A percentile compares a stretch with the other conserved stretches of the same genome.
Conservation (phyloP, 306 rosid genomes). For the Mimosa pudica region DNA sequence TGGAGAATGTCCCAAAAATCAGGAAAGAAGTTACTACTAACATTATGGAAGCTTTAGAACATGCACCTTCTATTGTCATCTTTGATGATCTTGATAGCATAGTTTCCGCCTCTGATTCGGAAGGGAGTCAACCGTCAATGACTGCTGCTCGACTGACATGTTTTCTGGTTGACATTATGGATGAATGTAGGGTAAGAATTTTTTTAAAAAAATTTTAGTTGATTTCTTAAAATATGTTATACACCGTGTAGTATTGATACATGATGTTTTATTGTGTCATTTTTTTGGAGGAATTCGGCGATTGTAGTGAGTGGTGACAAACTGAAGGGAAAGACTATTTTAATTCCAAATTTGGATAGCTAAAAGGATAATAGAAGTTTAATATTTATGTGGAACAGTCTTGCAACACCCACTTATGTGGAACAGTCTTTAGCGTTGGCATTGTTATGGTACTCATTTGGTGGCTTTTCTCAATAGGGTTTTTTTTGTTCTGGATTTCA, state of each 20-base stretch:
- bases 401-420: neutral
- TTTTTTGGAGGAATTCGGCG: neutral
- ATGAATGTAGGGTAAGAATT: slow-evolving; percentile 82
- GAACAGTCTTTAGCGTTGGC: neutral
- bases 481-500: neutral
- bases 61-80: slow-evolving; percentile 89
- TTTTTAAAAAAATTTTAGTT: neutral
- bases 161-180: slow-evolving; percentile 75
- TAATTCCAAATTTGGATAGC: neutral
- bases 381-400: neutral
- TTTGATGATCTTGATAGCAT: slow-evolving; percentile 90
- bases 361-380: neutral
- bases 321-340: neutral
- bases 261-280: neutral
- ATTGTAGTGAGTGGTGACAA: neutral
- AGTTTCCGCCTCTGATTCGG: slow-evolving; percentile 67
- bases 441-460: neutral
- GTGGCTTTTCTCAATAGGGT: neutral
- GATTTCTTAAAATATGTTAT: slow-evolving; percentile 29
- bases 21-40: slow-evolving; percentile 68
- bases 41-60: slow-evolving; percentile 79
- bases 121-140: slow-evolving; percentile 69
- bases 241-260: neutral
- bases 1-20: slow-evolving; percentile 69
- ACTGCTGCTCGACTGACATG: slow-evolving; percentile 66